Conservation (phyloP, 495 filamentous ascomycete species). For the Xylaria grammica region DNA sequence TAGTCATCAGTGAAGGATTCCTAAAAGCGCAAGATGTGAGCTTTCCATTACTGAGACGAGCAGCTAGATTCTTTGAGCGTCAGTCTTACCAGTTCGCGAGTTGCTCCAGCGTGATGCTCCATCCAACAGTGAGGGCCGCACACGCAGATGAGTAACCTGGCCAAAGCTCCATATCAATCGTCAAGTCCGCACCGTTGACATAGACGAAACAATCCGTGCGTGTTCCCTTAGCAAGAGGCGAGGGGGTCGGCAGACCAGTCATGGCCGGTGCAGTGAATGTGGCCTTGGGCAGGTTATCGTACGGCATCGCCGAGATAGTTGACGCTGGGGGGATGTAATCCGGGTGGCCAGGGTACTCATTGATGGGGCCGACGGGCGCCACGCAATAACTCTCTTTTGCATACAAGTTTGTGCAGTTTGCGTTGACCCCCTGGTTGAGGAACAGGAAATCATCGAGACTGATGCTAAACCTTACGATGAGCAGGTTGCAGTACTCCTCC, state of each 20-base stretch:
- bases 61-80: too few species aligned
- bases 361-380: constrained; percentile 33
- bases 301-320: background rate
- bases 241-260: background rate
- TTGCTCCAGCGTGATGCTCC: too few species aligned
- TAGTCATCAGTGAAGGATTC: too few species aligned
- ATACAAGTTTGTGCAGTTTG: constrained; percentile 41
- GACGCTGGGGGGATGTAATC: constrained; percentile 3
- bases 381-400: constrained; percentile 36
- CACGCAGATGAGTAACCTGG: too few species aligned
- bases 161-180: constrained; percentile 19
- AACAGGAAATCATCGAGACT: constrained; percentile 34
- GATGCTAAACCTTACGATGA: constrained; percentile 33
- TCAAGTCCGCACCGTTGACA: constrained; percentile 18
- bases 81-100: too few species aligned
- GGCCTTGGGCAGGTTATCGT: background rate
- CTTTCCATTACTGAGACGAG: too few species aligned
- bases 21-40: too few species aligned
- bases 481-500: constrained; percentile 39
- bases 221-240: constrained; percentile 25
- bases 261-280: too few species aligned
- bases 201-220: constrained; percentile 31
- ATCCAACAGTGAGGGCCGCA: too few species aligned
- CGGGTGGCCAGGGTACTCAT: background rate
- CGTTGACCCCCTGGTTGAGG: constrained; percentile 36